Evolutionary conservation across 495 filamentous ascomycete genomes (phyloP), one percentile per base, ranked within the genome.

Genomic region (Podospora pseudocomata): DNA sequence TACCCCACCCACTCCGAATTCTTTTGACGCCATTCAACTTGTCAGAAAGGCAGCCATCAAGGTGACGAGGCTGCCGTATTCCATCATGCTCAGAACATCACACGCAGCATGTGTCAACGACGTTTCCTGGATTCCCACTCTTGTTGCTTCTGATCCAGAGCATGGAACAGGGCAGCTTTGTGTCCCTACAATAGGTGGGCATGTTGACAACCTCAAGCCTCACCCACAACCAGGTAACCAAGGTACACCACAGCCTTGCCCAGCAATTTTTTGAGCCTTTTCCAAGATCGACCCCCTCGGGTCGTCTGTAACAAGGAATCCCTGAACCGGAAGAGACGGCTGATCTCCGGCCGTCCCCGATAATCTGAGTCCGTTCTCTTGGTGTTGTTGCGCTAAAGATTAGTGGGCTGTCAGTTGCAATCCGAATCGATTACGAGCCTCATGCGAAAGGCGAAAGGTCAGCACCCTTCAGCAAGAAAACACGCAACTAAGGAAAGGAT

Each of bases 281-380:
- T 58, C n/a, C 55, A 58, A 19, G n/a, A 58, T 58, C 11, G n/a
- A 19, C 55, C 55, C 54, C 55, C 55, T 58, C 55, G 20, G n/a
- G 16, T 26, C n/a, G 23, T n/a, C 6, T 9, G n/a, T 26, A 18
- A 58, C 55, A 58, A 20, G 55, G 19, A 58, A 58, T 26, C 55
- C 55, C 53, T 65, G 63, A 32, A 26, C 16, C 63, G 49, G 63
- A 65, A 55, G 16, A 65, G 63, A 55, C 63, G 44, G 63, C 63
- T 65, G 63, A 65, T 65, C 63, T 65, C 63, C 39, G 63, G 53
- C 18, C 34, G 26, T 30, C 27, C 60, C 18, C 32, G 27, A 62
- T n/a, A 20, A 39, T 19, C 60, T 62, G 1, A 62, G 55, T 58
- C 55, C 19, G 55, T 58, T 26, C n/a, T 58, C 55, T 58, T 58